Percentiles rank a stretch among this genome's conserved stretches.
Evolutionary conservation across 305 asterid genomes (phyloP).

Genomic region (Fraxinus xanthoxyloides): DNA sequence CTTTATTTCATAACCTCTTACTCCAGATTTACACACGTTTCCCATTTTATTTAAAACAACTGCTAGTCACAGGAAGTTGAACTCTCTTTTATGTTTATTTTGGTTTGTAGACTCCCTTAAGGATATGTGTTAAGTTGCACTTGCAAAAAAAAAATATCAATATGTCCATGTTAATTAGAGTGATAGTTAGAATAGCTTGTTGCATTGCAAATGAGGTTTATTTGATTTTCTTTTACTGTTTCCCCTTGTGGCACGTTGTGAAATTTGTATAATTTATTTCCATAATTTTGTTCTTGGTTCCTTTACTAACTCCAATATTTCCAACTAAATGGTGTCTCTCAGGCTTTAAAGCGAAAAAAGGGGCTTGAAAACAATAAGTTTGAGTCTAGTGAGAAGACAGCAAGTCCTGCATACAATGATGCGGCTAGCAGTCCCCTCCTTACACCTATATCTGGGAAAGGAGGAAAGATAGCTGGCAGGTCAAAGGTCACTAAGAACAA

Average conservation of each 20-base stretch:
- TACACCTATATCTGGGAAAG: constrained; percentile 75
- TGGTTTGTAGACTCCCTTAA: neutral
- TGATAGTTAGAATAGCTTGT: neutral
- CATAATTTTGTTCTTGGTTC: constrained; percentile 1
- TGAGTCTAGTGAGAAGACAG: constrained; percentile 46
- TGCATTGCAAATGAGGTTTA: neutral
- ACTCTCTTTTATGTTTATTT: neutral
- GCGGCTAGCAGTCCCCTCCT: constrained; percentile 49
- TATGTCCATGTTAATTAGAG: neutral
- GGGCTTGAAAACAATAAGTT: constrained; percentile 42
- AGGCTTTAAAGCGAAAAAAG: constrained; percentile 76
- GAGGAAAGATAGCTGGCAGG: constrained; percentile 54
- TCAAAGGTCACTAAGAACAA: constrained; percentile 62
- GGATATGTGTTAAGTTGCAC: neutral
- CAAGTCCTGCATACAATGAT: constrained; percentile 50
- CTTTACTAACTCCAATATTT: constrained; percentile 20
- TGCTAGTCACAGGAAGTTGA: neutral
- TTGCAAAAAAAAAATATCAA: neutral
- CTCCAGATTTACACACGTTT: neutral
- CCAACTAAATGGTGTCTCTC: constrained; percentile 24
- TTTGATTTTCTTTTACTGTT: neutral
- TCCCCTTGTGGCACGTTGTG: neutral
- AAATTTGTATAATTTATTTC: neutral
- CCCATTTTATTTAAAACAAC: neutral
- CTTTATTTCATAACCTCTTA: neutral